Evolutionary conservation across 2,329 filamentous ascomycete genomes (phyloP).

Genomic region (Penicillium sp.): DNA sequence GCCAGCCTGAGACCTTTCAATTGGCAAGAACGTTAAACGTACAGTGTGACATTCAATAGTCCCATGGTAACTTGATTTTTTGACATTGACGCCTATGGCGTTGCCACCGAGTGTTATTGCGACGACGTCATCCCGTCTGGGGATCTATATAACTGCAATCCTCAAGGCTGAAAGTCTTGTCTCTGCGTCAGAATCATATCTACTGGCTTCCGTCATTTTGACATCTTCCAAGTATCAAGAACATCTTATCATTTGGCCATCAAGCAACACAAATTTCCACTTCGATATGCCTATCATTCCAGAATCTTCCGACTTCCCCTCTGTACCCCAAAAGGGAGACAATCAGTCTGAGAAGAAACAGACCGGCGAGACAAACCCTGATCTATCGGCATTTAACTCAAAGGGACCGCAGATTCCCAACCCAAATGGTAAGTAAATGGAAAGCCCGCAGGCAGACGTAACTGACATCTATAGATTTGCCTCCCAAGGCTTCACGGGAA

Average conservation of each 20-base stretch:
- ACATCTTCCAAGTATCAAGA: background rate
- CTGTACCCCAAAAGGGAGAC: conserved; percentile 19
- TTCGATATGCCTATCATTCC: conserved; percentile 35
- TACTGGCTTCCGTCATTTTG: background rate
- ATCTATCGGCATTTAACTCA: conserved; percentile 36
- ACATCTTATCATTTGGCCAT: background rate
- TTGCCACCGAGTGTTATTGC: background rate
- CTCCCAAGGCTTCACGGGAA: conserved; percentile 58
- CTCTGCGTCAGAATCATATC: background rate
- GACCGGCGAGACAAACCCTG: conserved; percentile 38
- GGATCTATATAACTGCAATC: conserved; percentile 15
- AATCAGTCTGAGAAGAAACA: conserved; percentile 26
- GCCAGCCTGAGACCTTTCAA: too few species aligned
- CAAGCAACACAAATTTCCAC: background rate
- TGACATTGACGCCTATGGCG: background rate
- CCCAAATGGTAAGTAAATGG: conserved; percentile 36
- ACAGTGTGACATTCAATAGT: too few species aligned
- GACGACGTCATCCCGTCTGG: conserved; percentile 20
- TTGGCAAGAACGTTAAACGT: too few species aligned
- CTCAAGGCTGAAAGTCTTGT: background rate
- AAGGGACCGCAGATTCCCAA: conserved; percentile 51
- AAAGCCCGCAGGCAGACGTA: background rate
- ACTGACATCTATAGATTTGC: conserved; percentile 36
- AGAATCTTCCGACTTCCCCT: conserved; percentile 27
- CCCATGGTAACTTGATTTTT: background rate